phyloP scores from a whole-genome alignment of 1,139 yeast genomes.

The Taiozyma sp. region DNA sequence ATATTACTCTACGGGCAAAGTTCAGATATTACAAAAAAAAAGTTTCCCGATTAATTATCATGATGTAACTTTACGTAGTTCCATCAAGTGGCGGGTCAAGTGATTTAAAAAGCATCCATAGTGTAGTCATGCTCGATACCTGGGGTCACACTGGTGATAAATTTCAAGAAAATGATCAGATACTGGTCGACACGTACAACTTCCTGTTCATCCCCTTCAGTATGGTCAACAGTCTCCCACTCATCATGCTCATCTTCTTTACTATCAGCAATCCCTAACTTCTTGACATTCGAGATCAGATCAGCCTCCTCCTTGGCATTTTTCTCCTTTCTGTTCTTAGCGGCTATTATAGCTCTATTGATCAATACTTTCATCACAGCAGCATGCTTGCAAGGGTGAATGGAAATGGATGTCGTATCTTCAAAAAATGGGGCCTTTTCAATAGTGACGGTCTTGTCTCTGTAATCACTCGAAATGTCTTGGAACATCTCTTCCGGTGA shows the following conservation, averaged over 20 bases:
- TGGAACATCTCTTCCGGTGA: constrained; percentile 91
- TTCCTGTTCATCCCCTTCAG: constrained; percentile 35
- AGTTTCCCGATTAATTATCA: background rate
- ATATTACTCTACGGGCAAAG: background rate
- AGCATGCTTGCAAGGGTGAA: constrained; percentile 96
- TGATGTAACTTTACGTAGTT: no score
- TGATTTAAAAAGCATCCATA: constrained; percentile 52
- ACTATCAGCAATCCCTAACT: constrained; percentile 38
- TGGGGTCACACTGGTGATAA: constrained; percentile 95
- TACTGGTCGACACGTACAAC: constrained; percentile 87
- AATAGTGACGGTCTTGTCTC: constrained; percentile 94
- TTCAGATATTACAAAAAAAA: background rate
- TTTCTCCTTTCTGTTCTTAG: constrained; percentile 34
- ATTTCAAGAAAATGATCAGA: constrained; percentile 81
- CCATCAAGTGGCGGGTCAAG: background rate
- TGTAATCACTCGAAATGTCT: constrained; percentile 86
- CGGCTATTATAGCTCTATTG: constrained; percentile 54
- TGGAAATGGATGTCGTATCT: constrained; percentile 79
- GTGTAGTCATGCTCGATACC: constrained; percentile 97
- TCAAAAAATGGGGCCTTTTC: constrained; percentile 85
- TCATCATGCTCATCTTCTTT: constrained; percentile 37
- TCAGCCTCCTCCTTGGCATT: constrained; percentile 18
- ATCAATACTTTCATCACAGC: constrained; percentile 88
- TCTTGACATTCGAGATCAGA: constrained; percentile 35
- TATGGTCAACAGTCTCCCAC: constrained; percentile 37